These are phyloP conservation scores for Syzygium syzygioides DNA, from an alignment of 441 rosid species.

Conservation along the genomic window DNA sequence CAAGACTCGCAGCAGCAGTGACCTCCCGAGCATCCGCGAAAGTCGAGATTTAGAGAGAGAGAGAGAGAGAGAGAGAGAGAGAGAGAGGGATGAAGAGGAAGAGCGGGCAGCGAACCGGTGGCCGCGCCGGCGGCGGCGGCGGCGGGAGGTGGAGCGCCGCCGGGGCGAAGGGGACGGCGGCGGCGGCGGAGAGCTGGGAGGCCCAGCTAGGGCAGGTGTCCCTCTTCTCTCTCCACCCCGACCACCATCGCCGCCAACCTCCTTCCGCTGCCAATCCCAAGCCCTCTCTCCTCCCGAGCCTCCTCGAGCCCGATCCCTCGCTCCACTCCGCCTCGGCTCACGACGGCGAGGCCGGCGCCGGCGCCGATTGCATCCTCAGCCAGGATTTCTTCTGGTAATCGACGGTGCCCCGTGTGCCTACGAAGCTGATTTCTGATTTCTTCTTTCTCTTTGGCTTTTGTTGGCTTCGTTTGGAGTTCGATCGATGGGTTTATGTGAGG, in stretches of 20 bases:
- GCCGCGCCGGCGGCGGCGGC: background rate
- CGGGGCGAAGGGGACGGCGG: background rate
- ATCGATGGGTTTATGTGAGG: background rate
- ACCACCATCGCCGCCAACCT: background rate
- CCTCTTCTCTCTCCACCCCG: background rate
- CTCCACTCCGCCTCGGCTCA: background rate
- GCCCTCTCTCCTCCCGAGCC: background rate
- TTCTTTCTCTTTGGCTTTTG: background rate
- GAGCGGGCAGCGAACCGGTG: background rate
- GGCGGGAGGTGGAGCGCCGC: background rate
- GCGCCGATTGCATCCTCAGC: constrained; percentile 7
- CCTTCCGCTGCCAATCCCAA: background rate
- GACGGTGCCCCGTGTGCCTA: background rate
- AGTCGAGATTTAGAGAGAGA: background rate
- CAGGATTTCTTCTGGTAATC: constrained; percentile 9
- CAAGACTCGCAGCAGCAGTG: background rate
- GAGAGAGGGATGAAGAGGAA: background rate
- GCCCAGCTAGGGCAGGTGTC: constrained; percentile 3
- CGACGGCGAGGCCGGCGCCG: background rate
- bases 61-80: background rate
- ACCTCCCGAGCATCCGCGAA: background rate
- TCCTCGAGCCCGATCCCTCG: background rate
- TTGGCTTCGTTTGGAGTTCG: background rate
- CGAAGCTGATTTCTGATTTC: background rate
- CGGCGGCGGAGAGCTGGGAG: background rate